Percentiles rank a stretch among this genome's conserved stretches.
Evolutionary conservation across 768 basidiomycete genomes (phyloP).

Genomic region (Agaricus subrufescens): DNA sequence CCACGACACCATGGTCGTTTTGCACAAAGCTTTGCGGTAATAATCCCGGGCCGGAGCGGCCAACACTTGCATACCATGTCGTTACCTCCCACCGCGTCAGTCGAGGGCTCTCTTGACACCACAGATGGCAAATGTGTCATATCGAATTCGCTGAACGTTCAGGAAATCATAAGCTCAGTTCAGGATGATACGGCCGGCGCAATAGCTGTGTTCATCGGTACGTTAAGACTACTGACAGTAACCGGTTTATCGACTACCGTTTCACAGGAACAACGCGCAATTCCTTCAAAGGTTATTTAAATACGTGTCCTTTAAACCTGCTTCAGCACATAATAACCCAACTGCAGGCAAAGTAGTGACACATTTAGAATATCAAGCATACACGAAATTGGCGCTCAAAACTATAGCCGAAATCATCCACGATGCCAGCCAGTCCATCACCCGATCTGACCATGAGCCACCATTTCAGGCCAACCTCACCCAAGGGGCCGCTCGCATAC

Average conservation of each 20-base stretch:
- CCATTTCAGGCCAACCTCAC: conserved; percentile 16
- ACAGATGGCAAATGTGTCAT: conserved; percentile 50
- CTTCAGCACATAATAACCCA: background rate
- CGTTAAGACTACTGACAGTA: background rate
- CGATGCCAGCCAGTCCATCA: conserved; percentile 34
- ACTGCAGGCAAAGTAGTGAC: conserved; percentile 62
- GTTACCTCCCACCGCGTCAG: conserved; percentile 28
- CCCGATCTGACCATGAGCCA: conserved; percentile 40
- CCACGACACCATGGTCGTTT: background rate
- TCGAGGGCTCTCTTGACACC: conserved; percentile 36
- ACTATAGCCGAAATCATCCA: conserved; percentile 62
- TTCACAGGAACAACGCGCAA: conserved; percentile 67
- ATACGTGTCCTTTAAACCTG: background rate
- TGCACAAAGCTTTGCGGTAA: background rate
- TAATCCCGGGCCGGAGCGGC: background rate
- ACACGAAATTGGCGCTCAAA: conserved; percentile 75
- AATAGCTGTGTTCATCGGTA: conserved; percentile 71
- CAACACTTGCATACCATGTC: background rate
- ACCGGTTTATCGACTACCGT: background rate
- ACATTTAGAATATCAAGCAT: conserved; percentile 78
- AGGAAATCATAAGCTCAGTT: conserved; percentile 57
- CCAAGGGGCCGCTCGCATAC: conserved; percentile 36
- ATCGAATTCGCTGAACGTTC: conserved; percentile 57
- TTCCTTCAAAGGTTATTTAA: conserved; percentile 64
- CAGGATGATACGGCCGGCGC: conserved; percentile 65